These are phyloP conservation scores for Calendula officinalis DNA, from an alignment of 129 eudicot genomes.

Conservation along the genomic window DNA sequence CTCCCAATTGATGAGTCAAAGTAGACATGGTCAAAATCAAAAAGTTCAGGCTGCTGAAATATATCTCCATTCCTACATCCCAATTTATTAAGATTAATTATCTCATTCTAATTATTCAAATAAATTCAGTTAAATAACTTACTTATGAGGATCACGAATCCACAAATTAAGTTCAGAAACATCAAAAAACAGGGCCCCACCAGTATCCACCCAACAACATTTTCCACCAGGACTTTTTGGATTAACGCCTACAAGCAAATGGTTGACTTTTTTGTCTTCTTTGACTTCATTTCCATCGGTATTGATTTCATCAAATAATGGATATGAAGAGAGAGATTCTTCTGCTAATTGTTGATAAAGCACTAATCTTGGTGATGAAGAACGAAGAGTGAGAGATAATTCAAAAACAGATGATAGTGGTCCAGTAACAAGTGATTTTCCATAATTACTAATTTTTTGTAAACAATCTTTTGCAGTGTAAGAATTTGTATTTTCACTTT, in stretches of 20 bases:
- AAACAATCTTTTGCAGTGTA: slow-evolving; percentile 82
- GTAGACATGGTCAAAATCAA: slow-evolving; percentile 87
- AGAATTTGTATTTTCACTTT: slow-evolving; percentile 43
- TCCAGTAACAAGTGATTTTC: slow-evolving; percentile 66
- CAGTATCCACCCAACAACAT: slow-evolving; percentile 99
- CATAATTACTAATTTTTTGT: slow-evolving; percentile 58
- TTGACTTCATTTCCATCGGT: slow-evolving; percentile 36
- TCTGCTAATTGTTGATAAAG: slow-evolving; percentile 85
- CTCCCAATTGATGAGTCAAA: slow-evolving; percentile 66
- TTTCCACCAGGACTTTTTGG: slow-evolving; percentile 67
- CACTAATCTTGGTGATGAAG: slow-evolving; percentile 93
- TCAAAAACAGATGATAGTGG: slow-evolving; percentile 70
- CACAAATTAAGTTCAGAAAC: slow-evolving; percentile 55
- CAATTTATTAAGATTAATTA: not conserved
- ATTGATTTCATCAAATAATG: slow-evolving; percentile 62
- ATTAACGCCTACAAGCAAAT: slow-evolving; percentile 56
- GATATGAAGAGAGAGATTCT: slow-evolving; percentile 91
- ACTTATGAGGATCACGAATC: slow-evolving; percentile 62
- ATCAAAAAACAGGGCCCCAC: slow-evolving; percentile 76
- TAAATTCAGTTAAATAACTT: slow-evolving; percentile 33
- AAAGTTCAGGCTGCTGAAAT: slow-evolving; percentile 92
- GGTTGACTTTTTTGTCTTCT: slow-evolving; percentile 39
- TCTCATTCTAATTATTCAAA: not conserved
- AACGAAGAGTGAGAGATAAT: slow-evolving; percentile 84
- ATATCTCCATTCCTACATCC: slow-evolving; percentile 50